Base-by-base conservation (phyloP, 139 green algal genomes). In the Tetraselmis chui region DNA sequence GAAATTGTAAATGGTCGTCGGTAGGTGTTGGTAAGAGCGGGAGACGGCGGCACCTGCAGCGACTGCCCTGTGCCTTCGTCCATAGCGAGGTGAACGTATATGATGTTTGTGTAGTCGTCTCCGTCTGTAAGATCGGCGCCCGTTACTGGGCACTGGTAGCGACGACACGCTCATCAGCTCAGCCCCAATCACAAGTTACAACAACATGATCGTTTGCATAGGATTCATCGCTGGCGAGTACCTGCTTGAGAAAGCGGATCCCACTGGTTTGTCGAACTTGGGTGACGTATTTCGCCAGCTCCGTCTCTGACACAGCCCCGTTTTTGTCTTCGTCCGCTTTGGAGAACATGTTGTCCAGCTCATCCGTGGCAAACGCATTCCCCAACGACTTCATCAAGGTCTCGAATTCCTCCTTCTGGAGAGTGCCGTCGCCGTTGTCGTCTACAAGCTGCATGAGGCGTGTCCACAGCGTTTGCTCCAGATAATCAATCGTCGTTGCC, bases 31-130 rank as follows among this genome's bases (percentile, higher is more conserved):
- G 22, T 29, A 5, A 26, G 27, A 32, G 1, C 24, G 58, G 27
- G 22, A n/a, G 1, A 28, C 1, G 32, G 29, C 1, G 28, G 24
- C 23, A 32, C 32, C 79, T 80, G 75, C 22, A 84, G 76, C 22
- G 29, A 78, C n/a, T 67, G 31, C 1, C 83, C 81, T 11, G 83
- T 83, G 0, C 85, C 85, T 28, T 88, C 82, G 30, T 89, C 80
- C 85, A 90, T 83, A 0, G 74, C 81, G 28, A 91, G 83, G 2
- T 79, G 79, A 26, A 91, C 83, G 78, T 91, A 90, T 29, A 91
- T 90, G 31, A 91, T 77, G 80, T 91, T 91, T 23, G 82, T 78
- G 26, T 79, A 76, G 67, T 90, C 81, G 18, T 91, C 32, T 0
- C 74, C 76, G 0, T 84, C 86, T 25, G 79, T 81, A 67, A 91